Conservation (phyloP, 495 filamentous ascomycete genomes). For the Articulospora tetracladia region DNA sequence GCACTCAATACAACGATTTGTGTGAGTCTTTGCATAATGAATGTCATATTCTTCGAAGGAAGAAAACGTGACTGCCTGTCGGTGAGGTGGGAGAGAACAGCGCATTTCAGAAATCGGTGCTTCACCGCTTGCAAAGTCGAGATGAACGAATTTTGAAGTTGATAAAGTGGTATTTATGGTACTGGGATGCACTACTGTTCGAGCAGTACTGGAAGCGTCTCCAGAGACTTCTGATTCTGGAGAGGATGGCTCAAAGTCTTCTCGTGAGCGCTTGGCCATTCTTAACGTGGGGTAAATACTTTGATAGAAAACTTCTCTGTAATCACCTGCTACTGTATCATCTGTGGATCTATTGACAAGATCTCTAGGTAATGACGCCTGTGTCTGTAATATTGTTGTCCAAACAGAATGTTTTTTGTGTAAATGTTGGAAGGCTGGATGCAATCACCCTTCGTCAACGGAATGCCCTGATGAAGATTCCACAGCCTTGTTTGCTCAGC, state of each 20-base stretch:
- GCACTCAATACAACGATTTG: constrained; percentile 81
- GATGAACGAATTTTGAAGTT: constrained; percentile 23
- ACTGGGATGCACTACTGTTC: constrained; percentile 6
- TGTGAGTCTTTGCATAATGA: constrained; percentile 78
- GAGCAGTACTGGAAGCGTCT: constrained; percentile 3
- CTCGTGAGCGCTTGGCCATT: constrained; percentile 61
- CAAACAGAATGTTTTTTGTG: too few relatives aligned
- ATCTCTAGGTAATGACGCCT: neutral
- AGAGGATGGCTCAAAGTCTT: constrained; percentile 37
- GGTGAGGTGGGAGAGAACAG: constrained; percentile 79
- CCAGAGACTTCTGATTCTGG: constrained; percentile 16
- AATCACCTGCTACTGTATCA: neutral
- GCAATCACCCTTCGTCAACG: too few relatives aligned
- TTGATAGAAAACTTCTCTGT: constrained; percentile 7
- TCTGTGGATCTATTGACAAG: neutral
- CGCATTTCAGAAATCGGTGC: constrained; percentile 24
- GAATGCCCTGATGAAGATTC: too few relatives aligned
- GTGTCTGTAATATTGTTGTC: neutral
- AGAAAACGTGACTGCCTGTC: constrained; percentile 60
- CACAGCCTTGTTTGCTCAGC: neutral
- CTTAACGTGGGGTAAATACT: constrained; percentile 27
- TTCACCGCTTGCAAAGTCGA: constrained; percentile 21
- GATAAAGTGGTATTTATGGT: neutral
- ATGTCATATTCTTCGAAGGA: constrained; percentile 81
- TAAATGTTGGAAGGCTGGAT: too few relatives aligned